Evolutionary conservation across 805 yeast species (phyloP).

Genomic region (Ogataea henricii): DNA sequence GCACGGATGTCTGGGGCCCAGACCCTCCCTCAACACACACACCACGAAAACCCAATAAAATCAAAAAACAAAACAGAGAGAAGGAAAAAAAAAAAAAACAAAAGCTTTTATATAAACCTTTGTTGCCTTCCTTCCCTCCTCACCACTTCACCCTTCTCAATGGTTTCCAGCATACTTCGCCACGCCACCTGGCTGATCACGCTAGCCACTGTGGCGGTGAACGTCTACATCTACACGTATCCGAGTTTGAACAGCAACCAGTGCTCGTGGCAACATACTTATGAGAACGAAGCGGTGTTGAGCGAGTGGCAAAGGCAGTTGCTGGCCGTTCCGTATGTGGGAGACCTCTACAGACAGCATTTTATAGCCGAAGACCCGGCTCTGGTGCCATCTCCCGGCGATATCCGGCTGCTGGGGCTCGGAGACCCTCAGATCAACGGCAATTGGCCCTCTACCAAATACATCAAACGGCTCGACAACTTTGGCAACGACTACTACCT

Average conservation of each 20-base stretch:
- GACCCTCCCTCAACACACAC: too few species aligned
- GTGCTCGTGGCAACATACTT: constrained; percentile 61
- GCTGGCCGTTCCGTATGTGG: constrained; percentile 34
- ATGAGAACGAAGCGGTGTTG: constrained; percentile 26
- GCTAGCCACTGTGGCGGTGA: constrained; percentile 46
- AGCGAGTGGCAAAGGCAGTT: constrained; percentile 17
- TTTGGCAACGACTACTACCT: constrained; percentile 87
- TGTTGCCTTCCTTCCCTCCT: neutral
- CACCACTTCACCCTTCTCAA: neutral
- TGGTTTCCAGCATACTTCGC: constrained; percentile 10
- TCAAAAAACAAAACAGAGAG: too few species aligned
- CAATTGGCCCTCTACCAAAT: constrained; percentile 68
- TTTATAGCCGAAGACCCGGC: constrained; percentile 27
- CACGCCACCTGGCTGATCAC: constrained; percentile 35
- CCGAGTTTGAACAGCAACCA: constrained; percentile 58
- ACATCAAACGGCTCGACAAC: constrained; percentile 75
- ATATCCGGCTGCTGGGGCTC: constrained; percentile 70
- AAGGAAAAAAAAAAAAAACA: neutral
- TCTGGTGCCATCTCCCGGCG: constrained; percentile 16
- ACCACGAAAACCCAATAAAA: too few species aligned
- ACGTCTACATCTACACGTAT: constrained; percentile 71
- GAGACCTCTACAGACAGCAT: constrained; percentile 36
- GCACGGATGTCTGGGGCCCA: neutral
- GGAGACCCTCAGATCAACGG: constrained; percentile 99
- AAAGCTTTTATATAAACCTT: neutral